Conservation (phyloP, 2,329 filamentous ascomycete species). For the Cladophialophora chaetospira region DNA sequence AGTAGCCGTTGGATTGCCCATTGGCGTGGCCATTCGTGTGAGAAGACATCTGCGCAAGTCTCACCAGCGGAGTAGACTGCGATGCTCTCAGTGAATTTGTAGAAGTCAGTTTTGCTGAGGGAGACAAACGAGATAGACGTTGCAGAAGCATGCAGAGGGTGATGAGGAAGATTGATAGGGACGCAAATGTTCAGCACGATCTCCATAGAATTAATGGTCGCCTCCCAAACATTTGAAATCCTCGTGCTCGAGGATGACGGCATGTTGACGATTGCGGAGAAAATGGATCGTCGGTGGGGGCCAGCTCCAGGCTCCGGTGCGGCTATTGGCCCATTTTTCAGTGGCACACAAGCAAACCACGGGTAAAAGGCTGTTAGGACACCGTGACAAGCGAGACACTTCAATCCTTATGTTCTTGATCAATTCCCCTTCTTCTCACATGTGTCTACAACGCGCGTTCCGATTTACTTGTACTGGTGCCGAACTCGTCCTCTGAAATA, state of each 20-base stretch:
- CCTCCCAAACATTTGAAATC: neutral
- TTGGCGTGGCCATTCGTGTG: slow-evolving; percentile 36
- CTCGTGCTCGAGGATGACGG: neutral
- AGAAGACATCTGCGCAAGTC: slow-evolving; percentile 50
- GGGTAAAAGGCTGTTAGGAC: no score
- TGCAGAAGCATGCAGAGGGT: slow-evolving; percentile 25
- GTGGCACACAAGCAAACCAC: no score
- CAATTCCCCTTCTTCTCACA: no score
- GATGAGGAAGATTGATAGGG: slow-evolving; percentile 6
- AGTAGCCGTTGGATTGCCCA: no score
- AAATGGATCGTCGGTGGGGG: no score
- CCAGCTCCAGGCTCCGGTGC: neutral
- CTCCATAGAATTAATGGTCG: neutral
- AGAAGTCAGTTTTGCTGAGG: slow-evolving; percentile 1
- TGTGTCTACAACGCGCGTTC: no score
- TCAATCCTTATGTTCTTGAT: no score
- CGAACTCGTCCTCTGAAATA: no score
- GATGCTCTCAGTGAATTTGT: neutral
- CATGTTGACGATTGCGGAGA: slow-evolving; percentile 1
- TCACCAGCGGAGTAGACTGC: slow-evolving; percentile 34
- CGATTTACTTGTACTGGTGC: no score
- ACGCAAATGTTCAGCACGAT: neutral
- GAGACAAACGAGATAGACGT: slow-evolving; percentile 18
- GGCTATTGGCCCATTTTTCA: neutral
- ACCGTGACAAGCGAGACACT: no score